These are phyloP conservation scores for Boletus mariae DNA, from an alignment of 1,284 basidiomycete species.

Conservation along the genomic window DNA sequence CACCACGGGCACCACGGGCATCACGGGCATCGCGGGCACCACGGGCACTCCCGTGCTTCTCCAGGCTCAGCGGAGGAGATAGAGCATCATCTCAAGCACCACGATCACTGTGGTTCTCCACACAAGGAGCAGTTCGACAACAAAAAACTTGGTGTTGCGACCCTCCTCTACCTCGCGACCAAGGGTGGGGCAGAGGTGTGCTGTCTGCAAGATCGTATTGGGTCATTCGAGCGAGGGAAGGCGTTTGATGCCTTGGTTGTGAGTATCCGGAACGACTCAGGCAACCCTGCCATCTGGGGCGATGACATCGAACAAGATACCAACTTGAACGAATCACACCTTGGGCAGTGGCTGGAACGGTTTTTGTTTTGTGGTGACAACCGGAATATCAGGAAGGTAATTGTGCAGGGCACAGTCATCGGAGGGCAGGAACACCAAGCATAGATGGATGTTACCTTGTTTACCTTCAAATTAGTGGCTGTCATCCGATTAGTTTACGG, in stretches of 20 bases:
- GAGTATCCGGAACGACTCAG: conserved; percentile 47
- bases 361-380: conserved; percentile 88
- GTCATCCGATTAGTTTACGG: too few species aligned
- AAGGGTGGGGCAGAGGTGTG: conserved; percentile 89
- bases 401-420: conserved; percentile 77
- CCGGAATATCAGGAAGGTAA: conserved; percentile 82
- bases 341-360: conserved; percentile 56
- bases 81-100: background rate
- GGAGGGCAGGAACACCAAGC: conserved; percentile 54
- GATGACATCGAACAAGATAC: conserved; percentile 24
- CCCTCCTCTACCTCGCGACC: conserved; percentile 88
- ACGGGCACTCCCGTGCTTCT: background rate
- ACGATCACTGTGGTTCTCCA: background rate
- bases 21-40: background rate
- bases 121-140: conserved; percentile 45
- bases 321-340: conserved; percentile 29
- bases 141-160: conserved; percentile 68
- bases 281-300: conserved; percentile 65
- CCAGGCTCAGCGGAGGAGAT: conserved; percentile 2
- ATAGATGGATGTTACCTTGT: conserved; percentile 7
- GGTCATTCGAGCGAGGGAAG: conserved; percentile 78
- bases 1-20: too few species aligned
- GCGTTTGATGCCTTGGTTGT: conserved; percentile 88
- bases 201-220: conserved; percentile 66
- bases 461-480: too few species aligned